Conservation (phyloP, 768 basidiomycete species). For the Mrakia frigida region DNA sequence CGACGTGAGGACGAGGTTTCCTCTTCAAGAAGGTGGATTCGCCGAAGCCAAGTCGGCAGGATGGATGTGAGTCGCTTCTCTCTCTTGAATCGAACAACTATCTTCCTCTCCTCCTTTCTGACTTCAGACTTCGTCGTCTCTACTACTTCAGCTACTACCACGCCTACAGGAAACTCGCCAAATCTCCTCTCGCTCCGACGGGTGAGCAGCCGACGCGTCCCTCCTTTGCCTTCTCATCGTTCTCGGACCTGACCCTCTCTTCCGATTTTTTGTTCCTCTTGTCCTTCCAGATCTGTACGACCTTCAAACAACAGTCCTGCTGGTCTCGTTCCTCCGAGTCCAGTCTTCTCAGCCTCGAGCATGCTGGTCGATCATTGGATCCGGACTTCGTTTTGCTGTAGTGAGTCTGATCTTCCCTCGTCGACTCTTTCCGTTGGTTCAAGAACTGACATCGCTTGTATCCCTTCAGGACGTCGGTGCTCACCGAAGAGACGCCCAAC, state of each 20-base stretch:
- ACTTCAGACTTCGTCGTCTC: not conserved
- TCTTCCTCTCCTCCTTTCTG: not conserved
- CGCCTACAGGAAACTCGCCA: slow-evolving; percentile 15
- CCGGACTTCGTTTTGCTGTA: not conserved
- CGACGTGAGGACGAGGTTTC: slow-evolving; percentile 8
- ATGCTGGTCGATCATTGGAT: not conserved
- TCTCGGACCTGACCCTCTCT: too few species aligned
- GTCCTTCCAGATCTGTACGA: not conserved
- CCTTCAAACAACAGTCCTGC: not conserved
- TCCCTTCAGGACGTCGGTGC: slow-evolving; percentile 20
- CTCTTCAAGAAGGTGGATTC: not conserved
- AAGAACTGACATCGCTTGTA: not conserved
- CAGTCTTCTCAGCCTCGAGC: not conserved
- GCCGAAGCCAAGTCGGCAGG: slow-evolving; percentile 10
- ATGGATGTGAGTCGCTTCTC: slow-evolving; percentile 13
- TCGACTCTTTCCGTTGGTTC: not conserved
- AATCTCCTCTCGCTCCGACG: slow-evolving; percentile 14
- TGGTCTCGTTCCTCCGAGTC: not conserved
- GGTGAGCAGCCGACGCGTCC: slow-evolving; percentile 15
- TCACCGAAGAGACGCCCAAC: slow-evolving; percentile 2
- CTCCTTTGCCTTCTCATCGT: not conserved
- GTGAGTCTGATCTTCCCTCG: not conserved
- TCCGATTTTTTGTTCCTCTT: too few species aligned
- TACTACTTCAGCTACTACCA: not conserved
- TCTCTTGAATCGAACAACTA: too few species aligned